Conservation (phyloP, 192 early-diverging fungal genomes). For the Coemansia sp. region DNA sequence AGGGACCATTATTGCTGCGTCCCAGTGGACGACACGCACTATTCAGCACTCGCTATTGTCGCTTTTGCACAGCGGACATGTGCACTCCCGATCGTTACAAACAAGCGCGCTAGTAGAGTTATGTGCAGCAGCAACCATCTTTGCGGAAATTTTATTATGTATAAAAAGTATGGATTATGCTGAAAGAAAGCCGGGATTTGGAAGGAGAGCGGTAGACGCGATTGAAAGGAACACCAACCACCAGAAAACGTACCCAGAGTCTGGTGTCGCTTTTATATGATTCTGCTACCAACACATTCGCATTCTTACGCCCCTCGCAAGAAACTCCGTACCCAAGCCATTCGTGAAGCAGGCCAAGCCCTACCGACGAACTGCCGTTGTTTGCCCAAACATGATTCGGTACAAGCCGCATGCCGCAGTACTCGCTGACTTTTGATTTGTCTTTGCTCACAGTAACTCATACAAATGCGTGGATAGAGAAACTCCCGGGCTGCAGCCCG, state of each 20-base stretch:
- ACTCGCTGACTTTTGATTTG: background rate
- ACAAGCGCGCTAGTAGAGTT: constrained; percentile 1
- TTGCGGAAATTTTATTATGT: background rate
- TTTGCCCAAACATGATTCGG: background rate
- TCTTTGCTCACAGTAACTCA: background rate
- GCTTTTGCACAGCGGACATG: constrained; percentile 33
- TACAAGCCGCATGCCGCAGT: constrained; percentile 2
- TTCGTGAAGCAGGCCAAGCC: background rate
- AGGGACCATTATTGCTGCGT: background rate
- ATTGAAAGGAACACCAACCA: background rate
- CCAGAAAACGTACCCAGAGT: background rate
- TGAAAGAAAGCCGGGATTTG: too few relatives aligned
- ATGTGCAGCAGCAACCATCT: background rate
- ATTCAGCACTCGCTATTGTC: constrained; percentile 14
- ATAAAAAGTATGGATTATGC: background rate
- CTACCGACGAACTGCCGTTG: background rate
- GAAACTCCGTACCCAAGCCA: background rate
- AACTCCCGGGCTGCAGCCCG: background rate
- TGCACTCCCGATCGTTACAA: constrained; percentile 30
- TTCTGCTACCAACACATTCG: background rate
- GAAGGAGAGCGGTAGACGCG: background rate
- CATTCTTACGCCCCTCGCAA: background rate
- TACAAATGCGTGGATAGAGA: background rate
- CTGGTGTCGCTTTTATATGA: background rate
- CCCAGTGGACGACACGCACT: background rate